Evolutionary conservation across 2,329 filamentous ascomycete species (phyloP), one percentile per base, ranked within the genome.

Genomic region (Penicillium verrucosum): DNA sequence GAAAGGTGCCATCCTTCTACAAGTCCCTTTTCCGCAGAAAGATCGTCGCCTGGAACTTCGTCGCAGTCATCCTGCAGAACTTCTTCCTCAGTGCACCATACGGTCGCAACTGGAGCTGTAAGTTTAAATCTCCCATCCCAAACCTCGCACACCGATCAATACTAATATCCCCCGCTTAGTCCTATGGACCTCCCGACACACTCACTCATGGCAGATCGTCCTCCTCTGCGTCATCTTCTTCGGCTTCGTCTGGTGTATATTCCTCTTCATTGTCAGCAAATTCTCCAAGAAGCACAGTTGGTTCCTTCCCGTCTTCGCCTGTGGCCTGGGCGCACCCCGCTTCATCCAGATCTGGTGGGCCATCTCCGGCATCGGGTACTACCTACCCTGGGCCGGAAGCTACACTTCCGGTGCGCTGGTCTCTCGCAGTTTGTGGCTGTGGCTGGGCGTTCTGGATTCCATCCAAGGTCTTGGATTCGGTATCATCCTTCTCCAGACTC

Each of bases 331-430:
- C 6, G 85, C 85, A 5, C 86, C 86, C 2, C 78, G 85, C 60
- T 89, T 85, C 83, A 81, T 81, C 25, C 86, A 89, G 69, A 87
- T 87, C 68, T 83, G 86, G 68, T 88, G 86, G 86, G 82, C 80
- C 16, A 81, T 81, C 8, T 84, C 80, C 3, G 80, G 81, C 38
- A 81, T 87, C 62, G 85, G 85, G 6, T 75, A 80, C 51, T 87
- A 82, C 65, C 71, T 89, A 1, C 86, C 86, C 4, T 88, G 85
- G 63, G 63, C 81, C 2, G 82, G 82, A 29, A 72, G 76, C 1
- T 78, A 80, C 16, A 72, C 82, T 1, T 77, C 78, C 16, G 80
- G 81, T 12, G 82, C 85, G 0, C 70, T 88, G 0, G 72, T 83
- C 6, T 82, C 82, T 2, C 78, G 85, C 38, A 74, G 77, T 56